Evolutionary conservation across 2,329 filamentous ascomycete genomes (phyloP).

Genomic region (Parafenestella ontariensis): DNA sequence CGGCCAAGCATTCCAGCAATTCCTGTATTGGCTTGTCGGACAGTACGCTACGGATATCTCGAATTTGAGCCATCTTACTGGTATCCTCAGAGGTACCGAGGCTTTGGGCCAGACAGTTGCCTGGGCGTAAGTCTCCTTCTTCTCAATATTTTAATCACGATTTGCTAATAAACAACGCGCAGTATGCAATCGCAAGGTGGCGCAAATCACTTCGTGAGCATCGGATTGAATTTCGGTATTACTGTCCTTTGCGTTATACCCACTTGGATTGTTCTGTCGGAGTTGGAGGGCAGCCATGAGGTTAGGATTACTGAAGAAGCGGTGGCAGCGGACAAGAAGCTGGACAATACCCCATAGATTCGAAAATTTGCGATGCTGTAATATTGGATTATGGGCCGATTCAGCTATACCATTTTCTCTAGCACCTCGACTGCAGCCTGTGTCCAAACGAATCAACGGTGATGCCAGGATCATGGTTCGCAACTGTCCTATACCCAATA

Average conservation of each 20-base stretch:
- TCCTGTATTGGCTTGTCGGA: conserved; percentile 47
- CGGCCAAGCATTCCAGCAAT: conserved; percentile 48
- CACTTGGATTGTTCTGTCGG: conserved; percentile 44
- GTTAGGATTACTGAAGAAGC: conserved; percentile 29
- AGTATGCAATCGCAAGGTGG: conserved; percentile 46
- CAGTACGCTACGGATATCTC: conserved; percentile 45
- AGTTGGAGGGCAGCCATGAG: conserved; percentile 42
- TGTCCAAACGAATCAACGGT: too few relatives aligned
- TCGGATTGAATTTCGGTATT: conserved; percentile 46
- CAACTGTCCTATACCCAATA: too few relatives aligned
- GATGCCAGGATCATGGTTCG: too few relatives aligned
- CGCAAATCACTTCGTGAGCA: conserved; percentile 47
- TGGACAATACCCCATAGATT: neutral
- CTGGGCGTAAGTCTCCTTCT: conserved; percentile 38
- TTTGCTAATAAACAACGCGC: conserved; percentile 10
- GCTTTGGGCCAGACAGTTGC: conserved; percentile 46
- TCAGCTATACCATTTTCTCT: conserved; percentile 7
- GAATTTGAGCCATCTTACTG: conserved; percentile 43
- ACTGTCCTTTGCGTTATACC: conserved; percentile 39
- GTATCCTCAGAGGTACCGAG: conserved; percentile 45
- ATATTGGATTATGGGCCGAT: neutral
- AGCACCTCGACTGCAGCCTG: too few relatives aligned
- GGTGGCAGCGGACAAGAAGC: conserved; percentile 14
- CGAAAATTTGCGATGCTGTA: neutral
- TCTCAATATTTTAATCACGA: neutral